Conservation (phyloP, 345 rosid species). For the Hirschfeldia incana region DNA sequence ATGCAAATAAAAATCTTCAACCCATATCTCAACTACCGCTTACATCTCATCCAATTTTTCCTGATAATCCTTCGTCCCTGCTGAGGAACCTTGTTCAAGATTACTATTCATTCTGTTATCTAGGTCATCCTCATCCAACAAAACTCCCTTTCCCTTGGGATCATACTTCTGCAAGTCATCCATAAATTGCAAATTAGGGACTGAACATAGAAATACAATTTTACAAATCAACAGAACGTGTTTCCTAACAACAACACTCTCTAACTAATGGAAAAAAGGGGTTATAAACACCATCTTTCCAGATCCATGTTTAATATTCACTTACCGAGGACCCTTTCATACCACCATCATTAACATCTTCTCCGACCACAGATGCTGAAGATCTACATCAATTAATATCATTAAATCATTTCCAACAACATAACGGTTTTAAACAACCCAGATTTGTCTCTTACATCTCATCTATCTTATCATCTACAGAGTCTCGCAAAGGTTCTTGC, state of each 20-base stretch:
- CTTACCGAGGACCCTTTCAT: conserved; percentile 24
- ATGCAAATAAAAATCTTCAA: conserved; percentile 13
- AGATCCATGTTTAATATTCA: conserved; percentile 6
- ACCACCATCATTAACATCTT: not conserved
- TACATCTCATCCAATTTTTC: conserved; percentile 74
- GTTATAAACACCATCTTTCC: not conserved
- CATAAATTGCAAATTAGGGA: not conserved
- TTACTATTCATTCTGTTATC: conserved; percentile 15
- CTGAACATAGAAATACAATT: not conserved
- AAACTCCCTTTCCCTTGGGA: conserved; percentile 51
- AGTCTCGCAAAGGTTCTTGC: not conserved
- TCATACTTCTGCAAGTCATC: conserved; percentile 37
- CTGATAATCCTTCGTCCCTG: conserved; percentile 40
- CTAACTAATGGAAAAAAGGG: not conserved
- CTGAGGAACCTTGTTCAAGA: conserved; percentile 30
- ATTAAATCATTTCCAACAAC: conserved; percentile 1
- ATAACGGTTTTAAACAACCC: not conserved
- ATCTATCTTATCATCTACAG: conserved; percentile 14
- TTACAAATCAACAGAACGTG: not conserved
- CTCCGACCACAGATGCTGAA: conserved; percentile 4
- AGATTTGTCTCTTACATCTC: conserved; percentile 24
- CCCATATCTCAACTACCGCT: conserved; percentile 32
- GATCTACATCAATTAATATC: conserved; percentile 23
- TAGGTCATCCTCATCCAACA: conserved; percentile 35
- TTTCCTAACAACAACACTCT: conserved; percentile 1